A percentile compares a stretch with the other conserved stretches of the same genome.
phyloP scores from a whole-genome alignment of 768 basidiomycete genomes.

The Podaxis rugospora region DNA sequence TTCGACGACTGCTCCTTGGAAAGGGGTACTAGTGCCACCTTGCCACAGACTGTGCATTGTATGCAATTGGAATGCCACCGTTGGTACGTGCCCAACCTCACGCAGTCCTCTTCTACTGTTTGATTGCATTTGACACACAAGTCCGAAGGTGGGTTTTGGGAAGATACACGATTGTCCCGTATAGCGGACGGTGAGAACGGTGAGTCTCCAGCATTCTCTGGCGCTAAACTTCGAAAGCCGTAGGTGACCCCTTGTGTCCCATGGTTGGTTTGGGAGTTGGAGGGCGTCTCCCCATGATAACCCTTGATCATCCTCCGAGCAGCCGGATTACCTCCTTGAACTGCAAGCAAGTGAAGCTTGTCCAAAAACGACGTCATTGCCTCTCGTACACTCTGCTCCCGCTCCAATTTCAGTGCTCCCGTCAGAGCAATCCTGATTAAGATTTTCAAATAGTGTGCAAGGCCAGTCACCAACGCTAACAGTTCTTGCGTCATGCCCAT shows the following conservation, averaged over 20 bases:
- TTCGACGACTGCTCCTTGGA: conserved; percentile 51
- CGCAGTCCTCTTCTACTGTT: conserved; percentile 97
- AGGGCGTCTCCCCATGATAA: conserved; percentile 61
- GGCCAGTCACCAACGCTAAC: conserved; percentile 94
- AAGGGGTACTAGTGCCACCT: conserved; percentile 59
- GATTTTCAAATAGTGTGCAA: conserved; percentile 99
- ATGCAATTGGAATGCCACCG: conserved; percentile 96
- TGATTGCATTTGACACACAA: conserved; percentile 84
- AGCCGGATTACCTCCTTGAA: conserved; percentile 77
- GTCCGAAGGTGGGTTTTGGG: conserved; percentile 81
- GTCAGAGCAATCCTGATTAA: conserved; percentile 97
- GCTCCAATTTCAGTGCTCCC: conserved; percentile 90
- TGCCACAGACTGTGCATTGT: conserved; percentile 79
- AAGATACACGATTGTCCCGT: conserved; percentile 31
- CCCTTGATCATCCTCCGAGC: conserved; percentile 73
- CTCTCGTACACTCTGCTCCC: conserved; percentile 77
- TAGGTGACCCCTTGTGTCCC: conserved; percentile 89
- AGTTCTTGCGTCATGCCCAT: conserved; percentile 98
- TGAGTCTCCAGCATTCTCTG: conserved; percentile 86
- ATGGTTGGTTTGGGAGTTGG: conserved; percentile 44
- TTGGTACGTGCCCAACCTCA: conserved; percentile 91
- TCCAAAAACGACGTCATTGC: conserved; percentile 90
- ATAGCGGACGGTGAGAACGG: conserved; percentile 51
- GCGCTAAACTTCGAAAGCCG: conserved; percentile 88
- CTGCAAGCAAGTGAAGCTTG: conserved; percentile 87